Evolutionary conservation across 1,284 basidiomycete genomes (phyloP).

Genomic region (Rhodotorula sp.): DNA sequence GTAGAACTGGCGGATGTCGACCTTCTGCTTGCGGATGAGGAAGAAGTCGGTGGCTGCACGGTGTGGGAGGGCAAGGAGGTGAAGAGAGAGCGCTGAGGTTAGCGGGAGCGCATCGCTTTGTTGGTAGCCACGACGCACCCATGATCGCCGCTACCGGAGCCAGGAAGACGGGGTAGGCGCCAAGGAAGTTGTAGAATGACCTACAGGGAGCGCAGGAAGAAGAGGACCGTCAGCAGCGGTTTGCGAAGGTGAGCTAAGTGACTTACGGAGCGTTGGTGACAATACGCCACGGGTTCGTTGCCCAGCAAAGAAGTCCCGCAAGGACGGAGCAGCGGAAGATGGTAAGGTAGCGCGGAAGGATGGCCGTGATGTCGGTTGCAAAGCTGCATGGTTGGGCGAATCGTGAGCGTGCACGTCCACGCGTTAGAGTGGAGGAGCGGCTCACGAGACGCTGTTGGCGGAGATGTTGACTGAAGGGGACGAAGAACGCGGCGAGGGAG

Average conservation of each 20-base stretch:
- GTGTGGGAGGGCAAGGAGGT: constrained; percentile 47
- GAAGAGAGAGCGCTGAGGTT: neutral
- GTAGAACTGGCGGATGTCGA: constrained; percentile 26
- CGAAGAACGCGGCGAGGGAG: too few relatives aligned
- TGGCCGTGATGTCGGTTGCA: constrained; percentile 61
- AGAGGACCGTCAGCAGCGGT: neutral
- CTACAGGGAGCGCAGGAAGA: neutral
- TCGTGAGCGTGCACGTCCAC: too few relatives aligned
- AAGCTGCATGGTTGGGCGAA: constrained; percentile 55
- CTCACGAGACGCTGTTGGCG: constrained; percentile 57
- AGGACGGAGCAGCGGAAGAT: constrained; percentile 63
- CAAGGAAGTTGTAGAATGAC: constrained; percentile 17
- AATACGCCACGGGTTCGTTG: constrained; percentile 63
- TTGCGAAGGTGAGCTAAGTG: too few relatives aligned
- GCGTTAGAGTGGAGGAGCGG: too few relatives aligned
- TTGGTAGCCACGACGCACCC: too few relatives aligned
- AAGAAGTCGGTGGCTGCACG: constrained; percentile 20
- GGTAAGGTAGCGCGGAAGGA: constrained; percentile 16
- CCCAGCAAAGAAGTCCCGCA: constrained; percentile 70
- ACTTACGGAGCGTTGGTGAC: constrained; percentile 48
- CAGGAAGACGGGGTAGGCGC: neutral
- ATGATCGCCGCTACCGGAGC: neutral
- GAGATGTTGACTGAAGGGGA: neutral
- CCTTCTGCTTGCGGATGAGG: constrained; percentile 11
- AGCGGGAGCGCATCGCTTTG: neutral